These are phyloP conservation scores for Boletus tylopilopsis DNA, from an alignment of 768 basidiomycete species.

Conservation along the genomic window DNA sequence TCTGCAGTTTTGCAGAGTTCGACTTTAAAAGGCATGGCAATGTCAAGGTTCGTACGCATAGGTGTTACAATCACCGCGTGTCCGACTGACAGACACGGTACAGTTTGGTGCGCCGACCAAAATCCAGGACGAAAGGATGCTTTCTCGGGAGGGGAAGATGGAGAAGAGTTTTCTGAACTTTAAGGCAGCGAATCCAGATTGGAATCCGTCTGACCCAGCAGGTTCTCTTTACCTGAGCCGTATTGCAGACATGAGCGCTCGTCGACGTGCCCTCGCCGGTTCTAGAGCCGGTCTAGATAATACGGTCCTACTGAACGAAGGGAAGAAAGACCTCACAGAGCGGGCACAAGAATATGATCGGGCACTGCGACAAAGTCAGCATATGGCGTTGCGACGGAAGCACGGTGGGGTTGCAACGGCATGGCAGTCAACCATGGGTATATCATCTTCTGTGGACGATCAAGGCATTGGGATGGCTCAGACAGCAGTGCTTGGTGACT, in stretches of 20 bases:
- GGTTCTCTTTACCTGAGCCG: constrained; percentile 87
- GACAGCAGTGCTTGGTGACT: constrained; percentile 73
- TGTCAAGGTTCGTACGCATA: constrained; percentile 56
- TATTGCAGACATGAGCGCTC: constrained; percentile 66
- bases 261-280: constrained; percentile 32
- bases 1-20: constrained; percentile 98
- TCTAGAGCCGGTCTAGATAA: constrained; percentile 28
- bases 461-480: constrained; percentile 52
- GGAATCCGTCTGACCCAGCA: constrained; percentile 88
- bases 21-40: constrained; percentile 96
- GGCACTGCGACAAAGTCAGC: constrained; percentile 67
- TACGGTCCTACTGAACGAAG: constrained; percentile 29
- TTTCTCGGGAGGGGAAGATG: constrained; percentile 96
- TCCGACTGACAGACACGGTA: background rate
- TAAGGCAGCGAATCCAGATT: constrained; percentile 94
- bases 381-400: constrained; percentile 43
- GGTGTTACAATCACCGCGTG: background rate
- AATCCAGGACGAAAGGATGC: constrained; percentile 66
- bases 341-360: constrained; percentile 74
- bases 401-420: constrained; percentile 41
- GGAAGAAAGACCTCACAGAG: constrained; percentile 41
- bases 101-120: constrained; percentile 84
- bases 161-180: constrained; percentile 97
- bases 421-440: constrained; percentile 40
- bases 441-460: constrained; percentile 41